Conservation (phyloP, 1,284 basidiomycete species). For the Tremellales sp. region DNA sequence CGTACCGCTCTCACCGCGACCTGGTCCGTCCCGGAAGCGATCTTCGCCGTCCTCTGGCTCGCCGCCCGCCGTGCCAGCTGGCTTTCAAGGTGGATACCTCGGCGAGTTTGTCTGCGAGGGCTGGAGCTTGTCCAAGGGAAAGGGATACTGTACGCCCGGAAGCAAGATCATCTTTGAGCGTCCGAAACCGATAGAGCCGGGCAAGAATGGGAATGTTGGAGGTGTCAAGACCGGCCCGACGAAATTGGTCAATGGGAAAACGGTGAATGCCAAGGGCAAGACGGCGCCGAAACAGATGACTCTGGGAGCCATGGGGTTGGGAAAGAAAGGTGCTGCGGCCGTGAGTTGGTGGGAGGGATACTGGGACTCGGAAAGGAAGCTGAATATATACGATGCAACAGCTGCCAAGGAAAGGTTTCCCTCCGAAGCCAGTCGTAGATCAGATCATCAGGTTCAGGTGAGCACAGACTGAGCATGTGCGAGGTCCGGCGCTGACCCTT, state of each 20-base stretch:
- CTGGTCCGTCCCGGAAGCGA: conserved; percentile 20
- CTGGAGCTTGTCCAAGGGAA: conserved; percentile 48
- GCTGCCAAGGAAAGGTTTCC: background rate
- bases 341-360: conserved; percentile 9
- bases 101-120: conserved; percentile 49
- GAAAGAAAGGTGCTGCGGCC: conserved; percentile 28
- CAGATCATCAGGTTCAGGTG: conserved; percentile 43
- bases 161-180: conserved; percentile 42
- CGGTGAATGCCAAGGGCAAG: conserved; percentile 35
- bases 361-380: background rate
- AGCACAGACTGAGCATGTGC: background rate
- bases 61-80: conserved; percentile 17
- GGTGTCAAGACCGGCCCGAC: conserved; percentile 40
- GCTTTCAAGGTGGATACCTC: conserved; percentile 41
- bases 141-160: conserved; percentile 47
- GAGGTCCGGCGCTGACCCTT: background rate
- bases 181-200: conserved; percentile 32
- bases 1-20: conserved; percentile 10
- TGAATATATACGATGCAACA: too few relatives aligned
- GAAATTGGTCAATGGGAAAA: conserved; percentile 42
- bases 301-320: conserved; percentile 39
- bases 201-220: too few relatives aligned
- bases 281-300: conserved; percentile 39
- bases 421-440: conserved; percentile 40
- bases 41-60: conserved; percentile 16